A percentile compares a stretch with the other conserved stretches of the same genome.
phyloP scores from a whole-genome alignment of 371 early-diverging fungal genomes.

The Apophysomyces variabilis region DNA sequence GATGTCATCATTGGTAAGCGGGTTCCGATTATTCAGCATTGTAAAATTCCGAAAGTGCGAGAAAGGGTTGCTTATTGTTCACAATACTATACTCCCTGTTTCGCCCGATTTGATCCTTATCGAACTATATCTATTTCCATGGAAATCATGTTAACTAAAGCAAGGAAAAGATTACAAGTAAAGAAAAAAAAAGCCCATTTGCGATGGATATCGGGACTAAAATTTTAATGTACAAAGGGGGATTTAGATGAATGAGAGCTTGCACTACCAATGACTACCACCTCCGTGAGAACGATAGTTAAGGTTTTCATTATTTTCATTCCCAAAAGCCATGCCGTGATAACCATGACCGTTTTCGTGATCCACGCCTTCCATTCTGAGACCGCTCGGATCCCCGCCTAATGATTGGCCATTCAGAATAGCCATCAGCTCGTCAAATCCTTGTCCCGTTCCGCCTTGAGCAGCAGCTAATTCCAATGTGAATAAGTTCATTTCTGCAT shows the following conservation, averaged over 20 bases:
- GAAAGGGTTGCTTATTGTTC: conserved; percentile 4
- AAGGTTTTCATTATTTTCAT: conserved; percentile 12
- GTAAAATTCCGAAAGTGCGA: background rate
- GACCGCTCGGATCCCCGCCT: background rate
- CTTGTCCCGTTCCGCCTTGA: conserved; percentile 12
- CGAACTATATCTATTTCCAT: too few species aligned
- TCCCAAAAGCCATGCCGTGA: conserved; percentile 21
- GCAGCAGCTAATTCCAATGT: background rate
- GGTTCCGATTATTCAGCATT: conserved; percentile 6
- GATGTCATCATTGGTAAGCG: background rate
- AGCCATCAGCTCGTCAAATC: conserved; percentile 19
- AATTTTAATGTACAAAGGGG: conserved; percentile 15
- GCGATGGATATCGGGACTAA: background rate
- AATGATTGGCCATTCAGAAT: conserved; percentile 22
- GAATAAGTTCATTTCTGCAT: background rate
- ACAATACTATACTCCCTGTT: too few species aligned
- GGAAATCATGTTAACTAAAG: too few species aligned
- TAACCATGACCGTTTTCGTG: background rate
- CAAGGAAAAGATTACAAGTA: background rate
- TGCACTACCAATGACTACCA: background rate
- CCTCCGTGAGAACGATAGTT: conserved; percentile 7
- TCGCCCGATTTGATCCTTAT: too few species aligned
- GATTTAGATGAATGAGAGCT: conserved; percentile 11
- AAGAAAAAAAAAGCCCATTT: background rate
- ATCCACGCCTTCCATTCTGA: conserved; percentile 17